Evolutionary conservation across 371 early-diverging fungal genomes (phyloP), one percentile per base, ranked within the genome.

Genomic region (Apophysomyces elegans): DNA sequence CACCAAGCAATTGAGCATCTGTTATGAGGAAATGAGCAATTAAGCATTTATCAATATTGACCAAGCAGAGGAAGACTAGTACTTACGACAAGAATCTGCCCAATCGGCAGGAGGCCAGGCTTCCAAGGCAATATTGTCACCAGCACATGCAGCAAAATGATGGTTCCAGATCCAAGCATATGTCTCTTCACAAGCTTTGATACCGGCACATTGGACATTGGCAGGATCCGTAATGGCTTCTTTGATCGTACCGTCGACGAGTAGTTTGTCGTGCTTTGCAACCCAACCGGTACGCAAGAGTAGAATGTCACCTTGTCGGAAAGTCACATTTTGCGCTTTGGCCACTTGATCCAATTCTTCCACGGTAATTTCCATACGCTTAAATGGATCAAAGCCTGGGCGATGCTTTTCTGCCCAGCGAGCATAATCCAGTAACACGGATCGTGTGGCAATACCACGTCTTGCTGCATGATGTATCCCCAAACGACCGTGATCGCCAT

Each of bases 161-260:
- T 63, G 57, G 32, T 68, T 46, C 69, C 69, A 68, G 18, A 68
- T 13, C 64, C 64, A 68, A 1, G 39, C 46, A 54, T 59, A 58
- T 14, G 58, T 68, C n/a, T 68, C 64, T 26, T 68, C 57, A 35
- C 69, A 60, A 9, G 69, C 45, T 45, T 68, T 61, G 14, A 68
- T 59, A 13, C 69, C 69, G 6, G 44, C 60, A 54, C 60, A 65
- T 26, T 89, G 90, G 5, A 21, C 8, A 16, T 50, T 50, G 21
- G 6, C 8, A 21, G 54, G 54, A 16, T 37, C 16, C 2, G 65
- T 50, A 56, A 57, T 58, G 32, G 21, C n/a, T 0, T 16, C 32
- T 38, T 65, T 37, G 5, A 50, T 14, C 9, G 4, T 50, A 13
- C 56, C 63, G 8, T 54, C 43, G 7, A 43, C 54, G 7, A 59